Base-by-base conservation (phyloP, 306 rosid genomes). In the Biancaea sappan region DNA sequence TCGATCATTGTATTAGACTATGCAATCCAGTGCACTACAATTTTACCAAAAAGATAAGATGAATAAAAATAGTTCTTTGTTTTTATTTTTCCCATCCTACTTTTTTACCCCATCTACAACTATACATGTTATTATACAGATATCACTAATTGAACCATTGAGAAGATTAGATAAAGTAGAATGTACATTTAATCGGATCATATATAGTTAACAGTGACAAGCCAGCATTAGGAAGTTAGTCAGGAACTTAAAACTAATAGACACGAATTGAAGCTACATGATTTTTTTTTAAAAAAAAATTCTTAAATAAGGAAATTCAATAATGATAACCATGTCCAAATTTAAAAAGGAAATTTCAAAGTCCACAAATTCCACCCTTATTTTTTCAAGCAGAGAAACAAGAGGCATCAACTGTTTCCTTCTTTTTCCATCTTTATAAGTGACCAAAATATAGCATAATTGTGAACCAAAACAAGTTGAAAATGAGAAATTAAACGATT, bases 391-490 rank as follows among this genome's bases (percentile, higher is more conserved):
- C 66, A 74, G 19, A 22, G 19, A 24, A 47, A 22, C 25, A 22
- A 4, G 54, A 25, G 53, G 51, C 15, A 51, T 10, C 64, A 65
- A 18, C 9, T 18, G 69, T 3, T 15, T 28, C 51, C 24, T 62
- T 8, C 3, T 32, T n/a, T 41, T 69, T 35, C 54, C 24, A 47
- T 51, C 57, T 47, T 69, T n/a, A 41, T 46, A 56, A 70, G 18
- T 32, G 6, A 22, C 4, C 71, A n/a, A 63, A 66, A 26, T 15
- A 22, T 24, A 15, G 48, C 37, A 72, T 8, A 76, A 76, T 7
- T n/a, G 29, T 0, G 66, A 59, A 52, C 51, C 50, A 48, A 69
- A 52, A 74, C 65, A 40, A 80, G 62, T n/a, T 19, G 26, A 82
- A 69, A 50, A 13, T 10, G 58, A 73, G 40, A 74, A 74, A 34